Conservation (phyloP, 805 yeast genomes). For the Barnettozyma sp. region DNA sequence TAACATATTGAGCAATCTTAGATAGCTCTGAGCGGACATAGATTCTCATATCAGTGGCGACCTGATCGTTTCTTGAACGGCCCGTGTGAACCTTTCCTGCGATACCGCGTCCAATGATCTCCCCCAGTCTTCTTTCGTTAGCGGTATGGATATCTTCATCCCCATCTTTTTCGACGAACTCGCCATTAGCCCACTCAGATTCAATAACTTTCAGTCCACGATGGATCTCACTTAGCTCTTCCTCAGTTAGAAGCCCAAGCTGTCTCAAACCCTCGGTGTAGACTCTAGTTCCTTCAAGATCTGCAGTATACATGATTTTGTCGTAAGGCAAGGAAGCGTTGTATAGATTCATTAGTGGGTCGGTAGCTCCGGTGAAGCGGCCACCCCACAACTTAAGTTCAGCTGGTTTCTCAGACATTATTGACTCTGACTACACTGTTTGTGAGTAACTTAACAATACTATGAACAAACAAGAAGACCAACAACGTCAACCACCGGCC, state of each 20-base stretch:
- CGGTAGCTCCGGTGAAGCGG: constrained; percentile 93
- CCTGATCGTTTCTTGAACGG: constrained; percentile 96
- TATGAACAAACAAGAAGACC: no score
- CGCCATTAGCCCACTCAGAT: constrained; percentile 71
- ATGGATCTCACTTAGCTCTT: constrained; percentile 78
- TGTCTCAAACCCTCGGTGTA: constrained; percentile 84
- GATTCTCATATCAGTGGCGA: constrained; percentile 97
- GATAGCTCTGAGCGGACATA: constrained; percentile 74
- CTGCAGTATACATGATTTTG: constrained; percentile 90
- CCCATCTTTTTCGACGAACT: constrained; percentile 70
- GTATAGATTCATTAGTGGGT: constrained; percentile 95
- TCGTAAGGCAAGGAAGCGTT: constrained; percentile 97
- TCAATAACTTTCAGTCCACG: constrained; percentile 66
- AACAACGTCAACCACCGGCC: no score
- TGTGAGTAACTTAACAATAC: no score
- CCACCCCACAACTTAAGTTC: constrained; percentile 95
- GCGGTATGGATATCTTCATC: constrained; percentile 99
- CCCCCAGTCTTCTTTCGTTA: constrained; percentile 95
- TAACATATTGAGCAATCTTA: constrained; percentile 48
- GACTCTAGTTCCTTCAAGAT: constrained; percentile 87
- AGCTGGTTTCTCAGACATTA: constrained; percentile 28
- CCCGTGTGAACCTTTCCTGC: constrained; percentile 99
- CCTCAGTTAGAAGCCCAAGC: constrained; percentile 61
- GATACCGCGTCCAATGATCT: constrained; percentile 84
- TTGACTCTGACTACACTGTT: no score